Conservation (phyloP, 305 asterid genomes). For the Petunia hybrid region DNA sequence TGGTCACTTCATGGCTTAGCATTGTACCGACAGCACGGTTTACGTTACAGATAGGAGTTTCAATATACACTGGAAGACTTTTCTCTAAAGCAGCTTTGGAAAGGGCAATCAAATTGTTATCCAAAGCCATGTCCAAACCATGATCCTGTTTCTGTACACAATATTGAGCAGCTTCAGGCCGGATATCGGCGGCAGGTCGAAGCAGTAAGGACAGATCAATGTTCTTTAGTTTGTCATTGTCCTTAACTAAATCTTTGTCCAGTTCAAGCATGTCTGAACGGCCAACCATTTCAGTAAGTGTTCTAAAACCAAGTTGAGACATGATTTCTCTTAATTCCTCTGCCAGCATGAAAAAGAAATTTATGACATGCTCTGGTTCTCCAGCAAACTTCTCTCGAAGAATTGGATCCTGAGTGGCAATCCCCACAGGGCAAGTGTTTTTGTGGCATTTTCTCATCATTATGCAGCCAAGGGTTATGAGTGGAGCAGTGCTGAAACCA, state of each 20-base stretch:
- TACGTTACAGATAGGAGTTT: constrained; percentile 82
- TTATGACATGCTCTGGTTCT: constrained; percentile 98
- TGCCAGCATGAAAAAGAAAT: constrained; percentile 98
- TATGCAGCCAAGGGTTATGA: constrained; percentile 95
- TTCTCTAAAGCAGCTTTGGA: constrained; percentile 83
- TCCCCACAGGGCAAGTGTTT: constrained; percentile 99
- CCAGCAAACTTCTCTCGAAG: constrained; percentile 96
- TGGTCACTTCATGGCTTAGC: constrained; percentile 97
- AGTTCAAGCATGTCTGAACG: constrained; percentile 96
- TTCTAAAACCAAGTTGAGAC: constrained; percentile 91
- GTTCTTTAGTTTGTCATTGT: constrained; percentile 84
- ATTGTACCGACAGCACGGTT: constrained; percentile 98
- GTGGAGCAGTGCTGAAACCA: constrained; percentile 99
- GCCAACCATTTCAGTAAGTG: constrained; percentile 92
- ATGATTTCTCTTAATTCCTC: constrained; percentile 96
- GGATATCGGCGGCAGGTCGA: constrained; percentile 95
- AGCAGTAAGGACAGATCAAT: constrained; percentile 91
- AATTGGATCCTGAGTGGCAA: constrained; percentile 99
- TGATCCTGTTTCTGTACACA: constrained; percentile 99
- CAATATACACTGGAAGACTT: constrained; percentile 85
- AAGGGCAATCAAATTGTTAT: constrained; percentile 71
- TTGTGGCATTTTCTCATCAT: constrained; percentile 99
- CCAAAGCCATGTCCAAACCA: constrained; percentile 94
- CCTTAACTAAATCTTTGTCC: constrained; percentile 70
- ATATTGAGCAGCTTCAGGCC: constrained; percentile 96